Percentiles rank a stretch among this genome's conserved stretches.
phyloP scores from a whole-genome alignment of 2,329 filamentous ascomycete species.

The Sarocladium strictum region DNA sequence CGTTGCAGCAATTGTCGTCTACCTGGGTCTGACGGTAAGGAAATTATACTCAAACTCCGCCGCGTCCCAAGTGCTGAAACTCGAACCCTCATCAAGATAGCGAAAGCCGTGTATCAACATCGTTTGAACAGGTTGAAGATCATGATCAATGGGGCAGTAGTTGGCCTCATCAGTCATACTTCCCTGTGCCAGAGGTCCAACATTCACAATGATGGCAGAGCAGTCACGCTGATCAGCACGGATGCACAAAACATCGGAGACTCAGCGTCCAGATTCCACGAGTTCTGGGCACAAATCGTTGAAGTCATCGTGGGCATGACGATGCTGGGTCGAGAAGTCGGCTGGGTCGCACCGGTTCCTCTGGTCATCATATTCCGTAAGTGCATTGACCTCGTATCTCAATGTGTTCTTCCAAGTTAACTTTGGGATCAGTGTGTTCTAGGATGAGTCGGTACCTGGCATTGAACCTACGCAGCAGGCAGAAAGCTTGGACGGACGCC shows the following conservation, averaged over 20 bases:
- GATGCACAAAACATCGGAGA: constrained; percentile 30
- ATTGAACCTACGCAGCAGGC: constrained; percentile 25
- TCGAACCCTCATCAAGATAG: constrained; percentile 19
- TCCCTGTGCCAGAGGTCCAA: constrained; percentile 16
- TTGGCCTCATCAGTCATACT: constrained; percentile 30
- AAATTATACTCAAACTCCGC: constrained; percentile 2
- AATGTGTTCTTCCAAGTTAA: constrained; percentile 7
- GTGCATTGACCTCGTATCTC: too few species aligned
- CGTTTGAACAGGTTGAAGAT: constrained; percentile 24
- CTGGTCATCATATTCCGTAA: constrained; percentile 34
- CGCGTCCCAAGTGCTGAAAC: too few species aligned
- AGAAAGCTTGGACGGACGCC: constrained; percentile 33
- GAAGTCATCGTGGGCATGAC: constrained; percentile 34
- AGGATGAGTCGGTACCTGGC: constrained; percentile 35
- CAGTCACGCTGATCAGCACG: constrained; percentile 33
- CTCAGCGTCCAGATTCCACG: constrained; percentile 31
- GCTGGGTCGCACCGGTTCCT: constrained; percentile 36
- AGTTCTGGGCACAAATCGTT: constrained; percentile 34
- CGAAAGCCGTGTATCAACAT: constrained; percentile 25
- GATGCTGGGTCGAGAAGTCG: constrained; percentile 32
- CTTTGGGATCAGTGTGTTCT: constrained; percentile 29
- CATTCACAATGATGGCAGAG: constrained; percentile 24
- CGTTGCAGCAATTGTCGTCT: constrained; percentile 25
- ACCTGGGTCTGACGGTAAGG: constrained; percentile 30
- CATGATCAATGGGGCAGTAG: constrained; percentile 27